Conservation (phyloP, 768 basidiomycete species). For the Mycena vitilis region DNA sequence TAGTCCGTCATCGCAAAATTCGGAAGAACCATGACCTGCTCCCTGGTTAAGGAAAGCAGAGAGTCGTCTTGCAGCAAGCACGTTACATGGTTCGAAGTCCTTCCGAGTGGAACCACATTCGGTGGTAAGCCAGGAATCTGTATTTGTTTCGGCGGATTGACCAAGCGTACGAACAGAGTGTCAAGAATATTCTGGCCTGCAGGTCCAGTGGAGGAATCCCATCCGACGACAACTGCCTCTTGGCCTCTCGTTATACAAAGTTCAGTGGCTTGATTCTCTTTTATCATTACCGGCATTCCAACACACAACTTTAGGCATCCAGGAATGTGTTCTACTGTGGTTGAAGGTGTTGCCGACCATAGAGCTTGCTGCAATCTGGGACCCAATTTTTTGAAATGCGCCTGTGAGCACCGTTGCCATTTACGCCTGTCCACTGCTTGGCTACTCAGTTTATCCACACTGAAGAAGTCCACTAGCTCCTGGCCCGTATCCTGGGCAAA, state of each 20-base stretch:
- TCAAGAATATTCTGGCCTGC: neutral
- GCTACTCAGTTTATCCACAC: slow-evolving; percentile 1
- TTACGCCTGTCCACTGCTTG: neutral
- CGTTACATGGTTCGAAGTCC: neutral
- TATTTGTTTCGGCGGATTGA: neutral
- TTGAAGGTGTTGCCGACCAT: neutral
- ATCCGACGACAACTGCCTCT: neutral
- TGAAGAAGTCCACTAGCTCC: neutral
- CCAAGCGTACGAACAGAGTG: neutral
- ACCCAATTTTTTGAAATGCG: neutral
- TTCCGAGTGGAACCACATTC: neutral
- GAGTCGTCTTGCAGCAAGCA: neutral
- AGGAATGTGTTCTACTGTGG: neutral
- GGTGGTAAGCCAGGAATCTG: neutral
- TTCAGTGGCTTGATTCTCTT: neutral
- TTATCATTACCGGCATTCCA: neutral
- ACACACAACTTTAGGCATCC: neutral
- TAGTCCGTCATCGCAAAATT: slow-evolving; percentile 18
- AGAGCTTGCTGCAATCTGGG: neutral
- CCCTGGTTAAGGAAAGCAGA: neutral
- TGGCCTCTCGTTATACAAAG: slow-evolving; percentile 3
- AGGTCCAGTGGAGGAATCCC: neutral
- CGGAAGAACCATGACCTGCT: neutral
- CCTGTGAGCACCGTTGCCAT: neutral
- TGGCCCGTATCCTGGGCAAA: slow-evolving; percentile 8